Evolutionary conservation across 2,329 filamentous ascomycete species (phyloP).

Genomic region (Beauveria varroae): DNA sequence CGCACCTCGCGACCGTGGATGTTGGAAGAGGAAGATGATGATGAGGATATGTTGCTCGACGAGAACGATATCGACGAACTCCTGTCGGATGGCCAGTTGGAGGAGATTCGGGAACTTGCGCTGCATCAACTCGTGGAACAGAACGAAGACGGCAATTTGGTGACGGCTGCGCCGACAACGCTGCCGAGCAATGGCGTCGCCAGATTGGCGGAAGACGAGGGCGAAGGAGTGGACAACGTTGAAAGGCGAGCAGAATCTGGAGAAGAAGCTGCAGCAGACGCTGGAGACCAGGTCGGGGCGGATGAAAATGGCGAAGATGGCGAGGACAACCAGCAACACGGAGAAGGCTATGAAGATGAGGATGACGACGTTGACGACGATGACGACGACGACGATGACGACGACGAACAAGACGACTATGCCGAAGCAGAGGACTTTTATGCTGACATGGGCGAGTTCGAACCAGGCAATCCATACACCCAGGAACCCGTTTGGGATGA

Average conservation of each 20-base stretch:
- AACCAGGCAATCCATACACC: neutral
- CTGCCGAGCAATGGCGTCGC: neutral
- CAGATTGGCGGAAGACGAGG: neutral
- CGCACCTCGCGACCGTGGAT: neutral
- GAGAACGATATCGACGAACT: neutral
- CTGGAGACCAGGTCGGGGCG: neutral
- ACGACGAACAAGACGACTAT: neutral
- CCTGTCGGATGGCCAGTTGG: neutral
- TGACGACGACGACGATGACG: neutral
- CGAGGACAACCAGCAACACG: neutral
- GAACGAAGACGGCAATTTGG: neutral
- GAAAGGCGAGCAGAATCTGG: neutral
- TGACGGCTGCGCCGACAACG: neutral
- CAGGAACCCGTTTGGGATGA: conserved; percentile 7
- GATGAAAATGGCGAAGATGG: neutral
- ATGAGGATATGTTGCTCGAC: neutral
- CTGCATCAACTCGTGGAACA: neutral
- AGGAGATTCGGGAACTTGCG: neutral
- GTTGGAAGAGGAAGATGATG: neutral
- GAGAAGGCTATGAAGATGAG: neutral
- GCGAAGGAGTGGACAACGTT: neutral
- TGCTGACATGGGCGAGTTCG: neutral
- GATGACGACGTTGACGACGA: neutral
- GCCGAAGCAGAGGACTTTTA: neutral
- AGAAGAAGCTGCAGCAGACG: neutral